phyloP scores from a whole-genome alignment of 2,329 filamentous ascomycete species.

The Microsporum ferrugineum region DNA sequence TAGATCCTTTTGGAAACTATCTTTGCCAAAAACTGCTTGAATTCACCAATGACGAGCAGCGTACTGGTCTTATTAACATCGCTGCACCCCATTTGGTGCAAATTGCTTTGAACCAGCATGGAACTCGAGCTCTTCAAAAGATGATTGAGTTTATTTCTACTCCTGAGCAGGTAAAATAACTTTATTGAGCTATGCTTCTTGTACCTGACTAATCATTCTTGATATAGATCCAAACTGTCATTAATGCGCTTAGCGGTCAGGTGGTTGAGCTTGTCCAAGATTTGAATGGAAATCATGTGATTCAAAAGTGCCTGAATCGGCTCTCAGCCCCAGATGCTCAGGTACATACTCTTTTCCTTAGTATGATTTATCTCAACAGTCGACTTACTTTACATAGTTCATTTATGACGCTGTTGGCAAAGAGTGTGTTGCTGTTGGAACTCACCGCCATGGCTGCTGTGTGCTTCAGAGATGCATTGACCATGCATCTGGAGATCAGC shows the following conservation, averaged over 20 bases:
- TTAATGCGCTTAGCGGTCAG: conserved; percentile 65
- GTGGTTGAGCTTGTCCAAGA: conserved; percentile 96
- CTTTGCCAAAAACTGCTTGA: conserved; percentile 97
- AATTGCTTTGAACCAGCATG: conserved; percentile 94
- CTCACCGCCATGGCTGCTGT: conserved; percentile 94
- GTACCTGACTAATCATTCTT: conserved; percentile 13
- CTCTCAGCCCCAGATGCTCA: conserved; percentile 72
- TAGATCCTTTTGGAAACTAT: conserved; percentile 96
- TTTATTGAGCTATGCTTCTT: not conserved
- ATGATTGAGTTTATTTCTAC: conserved; percentile 98
- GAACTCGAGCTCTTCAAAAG: conserved; percentile 91
- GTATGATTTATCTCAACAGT: not conserved
- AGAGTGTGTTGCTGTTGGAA: conserved; percentile 81
- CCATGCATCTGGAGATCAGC: conserved; percentile 83
- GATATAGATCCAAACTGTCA: conserved; percentile 61
- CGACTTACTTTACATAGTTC: conserved; percentile 43
- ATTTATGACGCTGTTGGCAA: conserved; percentile 90
- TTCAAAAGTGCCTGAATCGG: conserved; percentile 97
- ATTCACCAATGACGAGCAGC: conserved; percentile 88
- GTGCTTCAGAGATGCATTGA: conserved; percentile 97
- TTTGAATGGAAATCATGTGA: conserved; percentile 95
- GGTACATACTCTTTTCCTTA: conserved; percentile 14
- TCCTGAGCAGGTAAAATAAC: conserved; percentile 50
- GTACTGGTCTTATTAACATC: conserved; percentile 83
- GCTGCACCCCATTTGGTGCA: conserved; percentile 77